phyloP scores from a whole-genome alignment of 257 asterid genomes.

The Osmanthus fragrans region DNA sequence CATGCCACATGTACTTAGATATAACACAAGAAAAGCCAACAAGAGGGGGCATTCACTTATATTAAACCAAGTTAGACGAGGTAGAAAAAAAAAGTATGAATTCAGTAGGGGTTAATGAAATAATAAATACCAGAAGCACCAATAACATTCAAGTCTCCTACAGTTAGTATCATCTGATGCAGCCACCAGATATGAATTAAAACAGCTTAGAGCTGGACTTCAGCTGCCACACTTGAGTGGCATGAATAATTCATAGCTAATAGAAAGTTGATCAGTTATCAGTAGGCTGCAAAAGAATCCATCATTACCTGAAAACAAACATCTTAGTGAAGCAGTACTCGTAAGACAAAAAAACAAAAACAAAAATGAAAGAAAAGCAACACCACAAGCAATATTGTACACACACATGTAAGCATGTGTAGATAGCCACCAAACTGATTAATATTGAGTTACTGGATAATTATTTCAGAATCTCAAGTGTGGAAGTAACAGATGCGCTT shows the following conservation, averaged over 20 bases:
- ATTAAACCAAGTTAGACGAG: too few species aligned
- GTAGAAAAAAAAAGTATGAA: too few species aligned
- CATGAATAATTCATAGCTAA: not conserved
- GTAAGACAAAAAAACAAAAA: too few species aligned
- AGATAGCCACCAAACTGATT: not conserved
- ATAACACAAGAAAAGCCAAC: too few species aligned
- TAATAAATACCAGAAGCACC: not conserved
- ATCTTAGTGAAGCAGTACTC: not conserved
- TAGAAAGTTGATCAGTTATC: not conserved
- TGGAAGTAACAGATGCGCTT: too few species aligned
- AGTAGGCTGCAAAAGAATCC: not conserved
- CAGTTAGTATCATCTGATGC: not conserved
- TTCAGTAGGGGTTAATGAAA: not conserved
- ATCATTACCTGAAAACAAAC: not conserved
- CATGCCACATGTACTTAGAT: too few species aligned
- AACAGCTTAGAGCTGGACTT: not conserved
- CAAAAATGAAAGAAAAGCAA: too few species aligned
- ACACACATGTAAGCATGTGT: not conserved
- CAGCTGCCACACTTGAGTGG: not conserved
- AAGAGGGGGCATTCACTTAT: too few species aligned
- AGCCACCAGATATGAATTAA: not conserved
- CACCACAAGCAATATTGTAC: too few species aligned
- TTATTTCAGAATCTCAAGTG: too few species aligned
- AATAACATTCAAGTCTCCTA: not conserved
- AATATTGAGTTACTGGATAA: too few species aligned